Evolutionary conservation across 805 yeast genomes (phyloP), one percentile per base, ranked within the genome.

Genomic region (Naumovozyma baii): DNA sequence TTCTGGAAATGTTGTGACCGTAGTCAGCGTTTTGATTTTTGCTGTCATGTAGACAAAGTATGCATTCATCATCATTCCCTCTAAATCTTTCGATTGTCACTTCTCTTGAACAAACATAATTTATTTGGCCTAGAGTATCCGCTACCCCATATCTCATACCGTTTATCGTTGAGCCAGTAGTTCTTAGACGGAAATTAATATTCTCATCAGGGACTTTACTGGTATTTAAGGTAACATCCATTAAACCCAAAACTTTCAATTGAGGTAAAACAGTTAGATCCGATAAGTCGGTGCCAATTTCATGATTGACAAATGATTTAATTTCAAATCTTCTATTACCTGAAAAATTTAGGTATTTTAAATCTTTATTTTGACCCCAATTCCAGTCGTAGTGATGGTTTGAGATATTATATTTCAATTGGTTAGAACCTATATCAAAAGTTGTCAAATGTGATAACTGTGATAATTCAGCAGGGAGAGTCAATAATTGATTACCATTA

Each of bases 371-470:
- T 67, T 78, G 79, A 51, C 82, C 79, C 98, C 98, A 92, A 62
- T 86, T 92, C 96, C 97, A 92, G 58, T 92, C 98, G 55, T 85
- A 90, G 13, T 92, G 94, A 73, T 87, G 84, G 59, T 92, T 92
- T 3, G 92, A 82, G 40, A 90, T 86, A 52, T 92, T 92, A 61
- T 92, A 92, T 53, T 87, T 83, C 61, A 92, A 67, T 44, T 79
- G 80, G 58, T 92, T 92, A 2, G 94, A 83, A 3, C 96, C 95
- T 14, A 85, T 92, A 63, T 92, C 99, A 29, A 92, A 69, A 8
- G 78, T 80, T 25, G 72, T 73, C 52, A 92, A 64, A 18, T 74
- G 70, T 1, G 63, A 55, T 34, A 87, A 69, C 42, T 79, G 79
- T 7, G 90, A 77, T 36, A 92, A 61, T 55, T 90, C 98, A 0